Conservation (phyloP, 2,329 filamentous ascomycete species). For the Colletotrichum sp. region DNA sequence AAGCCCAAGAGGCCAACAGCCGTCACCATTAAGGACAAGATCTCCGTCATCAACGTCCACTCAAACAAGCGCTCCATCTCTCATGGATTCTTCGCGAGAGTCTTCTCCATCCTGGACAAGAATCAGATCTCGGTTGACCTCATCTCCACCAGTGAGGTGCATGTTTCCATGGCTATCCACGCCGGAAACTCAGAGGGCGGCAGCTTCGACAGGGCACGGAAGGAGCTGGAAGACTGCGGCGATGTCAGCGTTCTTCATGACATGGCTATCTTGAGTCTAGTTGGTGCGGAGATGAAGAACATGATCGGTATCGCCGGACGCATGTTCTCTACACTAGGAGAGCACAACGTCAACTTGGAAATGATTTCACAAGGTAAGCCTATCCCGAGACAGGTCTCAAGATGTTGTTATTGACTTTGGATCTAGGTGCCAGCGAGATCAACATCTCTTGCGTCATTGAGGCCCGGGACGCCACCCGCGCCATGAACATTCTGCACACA, state of each 20-base stretch:
- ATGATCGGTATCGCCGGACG: constrained; percentile 92
- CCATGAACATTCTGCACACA: constrained; percentile 95
- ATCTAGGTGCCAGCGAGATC: constrained; percentile 92
- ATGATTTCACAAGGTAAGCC: constrained; percentile 96
- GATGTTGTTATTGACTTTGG: constrained; percentile 39
- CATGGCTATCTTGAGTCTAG: constrained; percentile 95
- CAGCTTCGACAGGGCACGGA: constrained; percentile 69
- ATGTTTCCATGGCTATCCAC: constrained; percentile 96
- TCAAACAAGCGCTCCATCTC: constrained; percentile 96
- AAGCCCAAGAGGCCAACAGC: constrained; percentile 80
- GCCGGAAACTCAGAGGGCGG: constrained; percentile 69
- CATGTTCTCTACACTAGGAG: constrained; percentile 94
- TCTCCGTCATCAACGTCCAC: constrained; percentile 96
- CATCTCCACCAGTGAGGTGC: constrained; percentile 95
- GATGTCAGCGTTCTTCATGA: constrained; percentile 88
- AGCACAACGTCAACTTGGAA: constrained; percentile 95
- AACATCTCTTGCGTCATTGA: constrained; percentile 99
- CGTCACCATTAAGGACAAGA: constrained; percentile 96
- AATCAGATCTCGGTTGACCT: constrained; percentile 91
- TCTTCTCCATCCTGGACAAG: constrained; percentile 89
- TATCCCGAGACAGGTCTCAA: constrained; percentile 41
- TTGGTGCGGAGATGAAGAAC: constrained; percentile 96
- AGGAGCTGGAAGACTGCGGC: constrained; percentile 79
- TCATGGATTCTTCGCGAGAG: constrained; percentile 92
- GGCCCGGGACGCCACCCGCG: constrained; percentile 85